Conservation (phyloP, 176 grass and related monocot genomes). For the Rhynchospora pubera region DNA sequence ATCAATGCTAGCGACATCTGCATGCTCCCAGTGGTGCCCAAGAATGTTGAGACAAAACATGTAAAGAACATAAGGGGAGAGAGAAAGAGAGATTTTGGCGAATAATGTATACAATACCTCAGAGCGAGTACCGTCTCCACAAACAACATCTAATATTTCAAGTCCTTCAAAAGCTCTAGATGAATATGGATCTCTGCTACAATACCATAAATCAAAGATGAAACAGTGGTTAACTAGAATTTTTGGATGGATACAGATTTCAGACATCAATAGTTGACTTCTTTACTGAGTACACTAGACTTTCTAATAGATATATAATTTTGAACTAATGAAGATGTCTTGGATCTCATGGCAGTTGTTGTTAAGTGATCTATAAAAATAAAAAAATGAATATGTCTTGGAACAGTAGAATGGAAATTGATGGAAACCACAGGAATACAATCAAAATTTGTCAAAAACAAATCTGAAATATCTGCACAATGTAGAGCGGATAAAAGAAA, state of each 20-base stretch:
- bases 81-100: not conserved
- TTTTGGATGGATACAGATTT: not conserved
- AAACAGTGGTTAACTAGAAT: not conserved
- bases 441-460: not conserved
- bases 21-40: constrained; percentile 84
- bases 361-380: no score
- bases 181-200: constrained; percentile 71
- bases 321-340: not conserved
- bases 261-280: not conserved
- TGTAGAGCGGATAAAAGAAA: constrained; percentile 78
- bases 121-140: constrained; percentile 88
- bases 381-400: not conserved
- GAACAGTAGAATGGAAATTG: not conserved
- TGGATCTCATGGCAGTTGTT: no score
- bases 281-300: not conserved
- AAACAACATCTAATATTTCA: constrained; percentile 90
- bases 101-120: no score
- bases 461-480: constrained; percentile 88
- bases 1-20: constrained; percentile 52
- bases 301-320: not conserved
- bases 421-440: not conserved
- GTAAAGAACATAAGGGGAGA: not conserved
- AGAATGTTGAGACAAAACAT: constrained; percentile 38
- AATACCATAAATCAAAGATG: not conserved
- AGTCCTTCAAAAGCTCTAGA: constrained; percentile 78